phyloP scores from a whole-genome alignment of 1,139 yeast genomes.

The Protomyces pachydermus region DNA sequence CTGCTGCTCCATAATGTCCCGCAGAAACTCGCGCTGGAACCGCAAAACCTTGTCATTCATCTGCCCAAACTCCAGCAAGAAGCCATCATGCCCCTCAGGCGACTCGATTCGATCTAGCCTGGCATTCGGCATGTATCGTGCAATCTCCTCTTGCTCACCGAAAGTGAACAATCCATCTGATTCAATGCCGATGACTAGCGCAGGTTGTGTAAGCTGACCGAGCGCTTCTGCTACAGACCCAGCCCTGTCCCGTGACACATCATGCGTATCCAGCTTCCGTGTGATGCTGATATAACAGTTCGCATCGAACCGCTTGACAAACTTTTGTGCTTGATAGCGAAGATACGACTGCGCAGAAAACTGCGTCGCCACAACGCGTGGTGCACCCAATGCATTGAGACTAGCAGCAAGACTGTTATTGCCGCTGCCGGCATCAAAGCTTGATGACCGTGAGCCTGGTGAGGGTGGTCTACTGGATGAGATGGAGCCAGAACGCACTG shows the following conservation, averaged over 20 bases:
- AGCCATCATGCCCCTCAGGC: constrained; percentile 99
- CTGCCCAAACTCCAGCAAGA: constrained; percentile 76
- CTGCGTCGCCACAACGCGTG: constrained; percentile 60
- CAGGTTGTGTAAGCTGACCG: constrained; percentile 59
- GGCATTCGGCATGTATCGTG: constrained; percentile 67
- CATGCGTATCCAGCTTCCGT: constrained; percentile 90
- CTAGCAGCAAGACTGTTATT: background rate
- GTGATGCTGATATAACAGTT: constrained; percentile 93
- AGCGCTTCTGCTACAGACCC: constrained; percentile 50
- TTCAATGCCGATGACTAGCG: constrained; percentile 77
- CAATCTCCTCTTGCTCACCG: constrained; percentile 81
- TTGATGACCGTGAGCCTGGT: constrained; percentile 8
- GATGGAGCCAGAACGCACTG: constrained; percentile 22
- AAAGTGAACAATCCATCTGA: constrained; percentile 92
- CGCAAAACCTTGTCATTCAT: constrained; percentile 66
- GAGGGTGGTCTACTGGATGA: background rate
- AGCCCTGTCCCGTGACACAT: constrained; percentile 75
- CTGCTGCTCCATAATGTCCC: constrained; percentile 54
- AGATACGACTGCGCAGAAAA: constrained; percentile 93
- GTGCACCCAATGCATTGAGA: background rate
- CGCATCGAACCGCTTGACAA: constrained; percentile 85
- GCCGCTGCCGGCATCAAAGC: constrained; percentile 12
- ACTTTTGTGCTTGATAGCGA: constrained; percentile 88
- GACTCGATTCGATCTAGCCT: constrained; percentile 67
- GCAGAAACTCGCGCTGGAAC: constrained; percentile 56